phyloP scores from a whole-genome alignment of 768 basidiomycete species.

The Pleurotus citrinopileatus region DNA sequence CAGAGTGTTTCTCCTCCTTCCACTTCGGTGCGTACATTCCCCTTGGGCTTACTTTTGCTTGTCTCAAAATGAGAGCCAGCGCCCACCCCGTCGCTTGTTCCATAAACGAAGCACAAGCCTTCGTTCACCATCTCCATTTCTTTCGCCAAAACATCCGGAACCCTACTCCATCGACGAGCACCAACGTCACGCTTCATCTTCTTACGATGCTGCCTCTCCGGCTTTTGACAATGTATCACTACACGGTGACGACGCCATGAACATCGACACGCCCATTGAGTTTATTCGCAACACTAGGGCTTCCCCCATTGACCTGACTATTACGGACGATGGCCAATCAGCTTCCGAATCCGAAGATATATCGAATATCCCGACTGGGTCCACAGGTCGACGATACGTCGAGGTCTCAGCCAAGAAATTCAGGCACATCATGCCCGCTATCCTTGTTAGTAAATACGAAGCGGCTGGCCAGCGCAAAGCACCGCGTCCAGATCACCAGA shows the following conservation, averaged over 20 bases:
- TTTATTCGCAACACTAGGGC: background rate
- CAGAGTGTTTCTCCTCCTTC: background rate
- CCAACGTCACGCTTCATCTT: background rate
- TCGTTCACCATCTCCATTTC: background rate
- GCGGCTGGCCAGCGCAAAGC: background rate
- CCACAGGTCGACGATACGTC: background rate
- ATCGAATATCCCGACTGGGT: background rate
- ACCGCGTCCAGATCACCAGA: background rate
- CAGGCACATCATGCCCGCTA: conserved; percentile 6
- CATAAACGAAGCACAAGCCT: background rate
- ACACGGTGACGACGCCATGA: no score
- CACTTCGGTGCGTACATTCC: background rate
- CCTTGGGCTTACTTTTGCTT: background rate
- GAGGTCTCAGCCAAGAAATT: background rate
- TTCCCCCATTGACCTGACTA: background rate
- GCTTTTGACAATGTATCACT: background rate
- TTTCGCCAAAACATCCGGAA: background rate
- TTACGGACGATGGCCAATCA: background rate
- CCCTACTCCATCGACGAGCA: background rate
- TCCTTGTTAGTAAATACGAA: conserved; percentile 8
- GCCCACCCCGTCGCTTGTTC: background rate
- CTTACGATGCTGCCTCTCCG: no score
- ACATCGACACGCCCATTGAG: no score
- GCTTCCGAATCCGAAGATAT: background rate
- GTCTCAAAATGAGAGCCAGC: background rate